phyloP scores from a whole-genome alignment of 352 stramenopile species.

The Phytophthora macrochlamydospora region DNA sequence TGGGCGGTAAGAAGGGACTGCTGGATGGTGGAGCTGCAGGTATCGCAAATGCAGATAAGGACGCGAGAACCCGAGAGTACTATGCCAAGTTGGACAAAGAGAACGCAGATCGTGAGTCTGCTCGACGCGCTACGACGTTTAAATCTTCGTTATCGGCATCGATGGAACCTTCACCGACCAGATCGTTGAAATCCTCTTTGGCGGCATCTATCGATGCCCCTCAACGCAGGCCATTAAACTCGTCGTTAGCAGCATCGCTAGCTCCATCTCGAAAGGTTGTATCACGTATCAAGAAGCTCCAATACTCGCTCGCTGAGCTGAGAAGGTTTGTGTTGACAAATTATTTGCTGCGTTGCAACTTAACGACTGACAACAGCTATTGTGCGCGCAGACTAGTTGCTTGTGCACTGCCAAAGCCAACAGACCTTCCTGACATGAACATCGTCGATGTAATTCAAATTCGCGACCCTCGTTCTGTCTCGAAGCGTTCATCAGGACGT shows the following conservation, averaged over 20 bases:
- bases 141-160: conserved; percentile 62
- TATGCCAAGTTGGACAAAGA: conserved; percentile 68
- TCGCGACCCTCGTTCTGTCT: conserved; percentile 31
- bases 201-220: conserved; percentile 21
- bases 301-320: conserved; percentile 61
- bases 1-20: conserved; percentile 21
- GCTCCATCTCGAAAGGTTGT: conserved; percentile 20
- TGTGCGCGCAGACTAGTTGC: conserved; percentile 30
- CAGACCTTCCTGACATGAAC: conserved; percentile 70
- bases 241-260: conserved; percentile 25
- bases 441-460: conserved; percentile 66
- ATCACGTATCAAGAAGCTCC: conserved; percentile 46
- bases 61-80: conserved; percentile 53
- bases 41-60: conserved; percentile 37
- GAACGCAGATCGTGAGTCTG: conserved; percentile 44
- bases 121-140: conserved; percentile 44
- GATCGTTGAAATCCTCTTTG: conserved; percentile 24
- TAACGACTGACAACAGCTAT: no score
- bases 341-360: conserved; percentile 3
- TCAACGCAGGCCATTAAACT: conserved; percentile 17
- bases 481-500: conserved; percentile 30
- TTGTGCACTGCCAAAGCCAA: conserved; percentile 40
- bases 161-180: conserved; percentile 20
- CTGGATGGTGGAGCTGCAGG: conserved; percentile 17
- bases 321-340: conserved; percentile 32